These are phyloP conservation scores for Backusella tuberculispora DNA, from an alignment of 192 early-diverging fungal species.

Conservation along the genomic window DNA sequence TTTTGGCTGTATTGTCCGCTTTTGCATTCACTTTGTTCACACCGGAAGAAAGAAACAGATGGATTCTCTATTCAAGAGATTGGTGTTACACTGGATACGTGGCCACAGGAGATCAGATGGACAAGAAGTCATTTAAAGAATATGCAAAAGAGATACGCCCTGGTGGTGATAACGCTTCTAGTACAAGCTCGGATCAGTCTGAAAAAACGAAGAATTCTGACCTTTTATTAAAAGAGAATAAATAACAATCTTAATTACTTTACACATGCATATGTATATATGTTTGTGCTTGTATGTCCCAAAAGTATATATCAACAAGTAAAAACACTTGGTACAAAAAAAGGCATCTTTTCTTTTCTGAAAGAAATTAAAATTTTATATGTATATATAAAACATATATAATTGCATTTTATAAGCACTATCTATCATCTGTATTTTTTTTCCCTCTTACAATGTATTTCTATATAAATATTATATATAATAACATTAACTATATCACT, in stretches of 20 bases:
- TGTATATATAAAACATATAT: background rate
- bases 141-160: background rate
- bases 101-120: background rate
- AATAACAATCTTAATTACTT: too few relatives aligned
- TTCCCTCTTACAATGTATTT: background rate
- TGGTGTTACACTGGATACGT: background rate
- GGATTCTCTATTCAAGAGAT: background rate
- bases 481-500: too few relatives aligned
- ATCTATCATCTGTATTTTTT: background rate
- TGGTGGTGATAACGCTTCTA: background rate
- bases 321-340: background rate
- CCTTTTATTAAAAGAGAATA: background rate
- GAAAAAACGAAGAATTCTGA: background rate
- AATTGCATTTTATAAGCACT: background rate
- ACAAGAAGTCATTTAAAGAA: background rate
- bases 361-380: background rate
- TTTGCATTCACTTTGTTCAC: background rate
- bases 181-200: background rate
- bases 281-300: background rate
- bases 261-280: too few relatives aligned
- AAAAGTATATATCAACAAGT: background rate
- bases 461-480: too few relatives aligned
- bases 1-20: background rate
- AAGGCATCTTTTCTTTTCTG: background rate
- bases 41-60: background rate